Percentiles rank a stretch among this genome's conserved stretches.
phyloP scores from a whole-genome alignment of 257 asterid species.

The Buddleja alternifolia region DNA sequence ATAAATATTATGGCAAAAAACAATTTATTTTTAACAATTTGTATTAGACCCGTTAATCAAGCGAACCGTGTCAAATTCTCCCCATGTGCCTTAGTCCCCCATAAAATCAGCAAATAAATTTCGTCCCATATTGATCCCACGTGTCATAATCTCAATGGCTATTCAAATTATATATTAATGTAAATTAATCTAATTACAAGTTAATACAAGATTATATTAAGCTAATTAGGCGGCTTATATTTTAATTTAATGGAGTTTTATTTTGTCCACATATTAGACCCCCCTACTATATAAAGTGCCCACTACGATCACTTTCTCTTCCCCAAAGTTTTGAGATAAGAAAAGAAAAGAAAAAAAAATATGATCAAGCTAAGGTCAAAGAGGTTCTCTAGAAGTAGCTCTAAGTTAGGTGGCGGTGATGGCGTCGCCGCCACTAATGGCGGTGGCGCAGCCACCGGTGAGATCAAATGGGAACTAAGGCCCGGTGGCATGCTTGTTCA shows the following conservation, averaged over 20 bases:
- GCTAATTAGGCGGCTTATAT: constrained; percentile 22
- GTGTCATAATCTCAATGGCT: constrained; percentile 30
- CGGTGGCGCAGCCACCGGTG: constrained; percentile 26
- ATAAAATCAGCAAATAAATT: constrained; percentile 28
- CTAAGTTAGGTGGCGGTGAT: constrained; percentile 37
- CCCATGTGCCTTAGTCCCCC: constrained; percentile 61
- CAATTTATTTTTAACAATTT: too few species aligned
- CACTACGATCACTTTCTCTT: constrained; percentile 20
- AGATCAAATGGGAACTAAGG: constrained; percentile 80
- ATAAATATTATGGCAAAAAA: too few species aligned
- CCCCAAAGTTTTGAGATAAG: not conserved
- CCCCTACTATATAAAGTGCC: constrained; percentile 46
- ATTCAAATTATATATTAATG: not conserved
- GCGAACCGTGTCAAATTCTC: constrained; percentile 37
- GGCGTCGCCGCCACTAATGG: not conserved
- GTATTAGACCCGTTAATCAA: constrained; percentile 41
- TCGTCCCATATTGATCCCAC: not conserved
- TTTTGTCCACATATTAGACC: constrained; percentile 39
- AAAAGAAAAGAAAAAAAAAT: constrained; percentile 22
- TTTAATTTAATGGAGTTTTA: constrained; percentile 30
- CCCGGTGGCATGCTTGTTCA: constrained; percentile 96
- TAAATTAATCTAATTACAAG: not conserved
- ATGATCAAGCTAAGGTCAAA: constrained; percentile 77
- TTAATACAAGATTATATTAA: not conserved
- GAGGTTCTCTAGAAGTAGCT: constrained; percentile 61